These are phyloP conservation scores for Stenogyne calaminthoides DNA, from an alignment of 305 asterid species.

Conservation along the genomic window DNA sequence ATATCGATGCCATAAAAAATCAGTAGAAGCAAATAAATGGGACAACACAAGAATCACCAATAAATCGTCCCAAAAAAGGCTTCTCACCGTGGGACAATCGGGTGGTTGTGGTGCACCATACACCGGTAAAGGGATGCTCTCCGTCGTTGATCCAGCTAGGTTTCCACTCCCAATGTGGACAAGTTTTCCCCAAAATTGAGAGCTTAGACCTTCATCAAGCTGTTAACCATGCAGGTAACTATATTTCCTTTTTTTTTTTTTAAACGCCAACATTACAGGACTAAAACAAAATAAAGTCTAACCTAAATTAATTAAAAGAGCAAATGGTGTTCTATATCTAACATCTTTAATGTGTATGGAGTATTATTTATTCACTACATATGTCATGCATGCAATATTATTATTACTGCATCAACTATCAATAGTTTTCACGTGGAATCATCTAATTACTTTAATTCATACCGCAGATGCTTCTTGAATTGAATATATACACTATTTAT, in stretches of 20 bases:
- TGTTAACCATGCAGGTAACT: conserved; percentile 73
- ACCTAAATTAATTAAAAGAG: background rate
- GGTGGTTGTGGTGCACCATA: conserved; percentile 34
- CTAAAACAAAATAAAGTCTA: too few species aligned
- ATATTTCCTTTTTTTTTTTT: background rate
- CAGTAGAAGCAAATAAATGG: too few species aligned
- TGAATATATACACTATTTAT: background rate
- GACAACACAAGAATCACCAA: conserved; percentile 24
- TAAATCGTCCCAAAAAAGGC: conserved; percentile 47
- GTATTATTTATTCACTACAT: too few species aligned
- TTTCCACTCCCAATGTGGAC: conserved; percentile 70
- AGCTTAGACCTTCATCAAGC: conserved; percentile 88
- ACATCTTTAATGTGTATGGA: too few species aligned
- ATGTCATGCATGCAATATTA: background rate
- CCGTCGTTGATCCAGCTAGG: conserved; percentile 69
- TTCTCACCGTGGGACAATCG: background rate
- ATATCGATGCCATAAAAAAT: too few species aligned
- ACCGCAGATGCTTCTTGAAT: background rate
- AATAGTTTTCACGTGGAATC: background rate
- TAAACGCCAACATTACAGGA: too few species aligned
- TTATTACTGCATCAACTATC: background rate
- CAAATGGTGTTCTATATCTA: too few species aligned
- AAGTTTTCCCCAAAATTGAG: conserved; percentile 73
- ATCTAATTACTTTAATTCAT: background rate
- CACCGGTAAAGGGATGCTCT: conserved; percentile 60